Evolutionary conservation across 2,329 filamentous ascomycete genomes (phyloP).

Genomic region (Penicillium sp.): DNA sequence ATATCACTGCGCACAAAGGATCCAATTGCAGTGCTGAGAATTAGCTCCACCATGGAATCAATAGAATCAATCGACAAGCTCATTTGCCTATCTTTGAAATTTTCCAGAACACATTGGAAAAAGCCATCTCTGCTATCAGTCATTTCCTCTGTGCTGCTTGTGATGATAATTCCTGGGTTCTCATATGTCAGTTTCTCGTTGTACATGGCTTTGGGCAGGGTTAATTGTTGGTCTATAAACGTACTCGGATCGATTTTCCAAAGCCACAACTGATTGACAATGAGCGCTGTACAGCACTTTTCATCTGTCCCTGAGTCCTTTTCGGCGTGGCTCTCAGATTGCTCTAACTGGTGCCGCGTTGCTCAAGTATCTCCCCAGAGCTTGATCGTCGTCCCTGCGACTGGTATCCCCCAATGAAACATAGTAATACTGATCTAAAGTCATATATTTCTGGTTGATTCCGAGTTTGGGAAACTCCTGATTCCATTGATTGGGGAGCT

Average conservation of each 20-base stretch:
- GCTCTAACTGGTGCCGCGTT: not conserved
- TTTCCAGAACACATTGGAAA: constrained; percentile 4
- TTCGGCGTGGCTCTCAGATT: not conserved
- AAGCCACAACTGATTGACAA: constrained; percentile 23
- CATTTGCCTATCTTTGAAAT: constrained; percentile 1
- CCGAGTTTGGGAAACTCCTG: too few relatives aligned
- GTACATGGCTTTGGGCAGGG: too few relatives aligned
- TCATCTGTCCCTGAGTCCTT: not conserved
- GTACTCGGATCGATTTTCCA: constrained; percentile 22
- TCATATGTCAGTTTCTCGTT: too few relatives aligned
- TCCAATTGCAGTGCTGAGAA: constrained; percentile 7
- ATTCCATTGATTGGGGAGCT: too few relatives aligned
- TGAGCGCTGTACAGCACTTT: constrained; percentile 8
- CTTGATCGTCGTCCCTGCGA: constrained; percentile 5
- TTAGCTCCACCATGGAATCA: constrained; percentile 6
- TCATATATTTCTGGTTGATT: not conserved
- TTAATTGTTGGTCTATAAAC: too few relatives aligned
- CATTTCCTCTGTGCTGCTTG: constrained; percentile 8
- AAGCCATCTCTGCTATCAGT: not conserved
- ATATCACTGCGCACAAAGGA: constrained; percentile 5
- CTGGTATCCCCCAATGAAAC: constrained; percentile 5
- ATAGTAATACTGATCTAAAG: constrained; percentile 18
- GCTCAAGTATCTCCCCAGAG: constrained; percentile 1
- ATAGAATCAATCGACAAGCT: not conserved
- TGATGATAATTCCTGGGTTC: constrained; percentile 13